Percentiles rank a stretch among this genome's conserved stretches.
phyloP scores from a whole-genome alignment of 495 filamentous ascomycete genomes.

The Lineolata rhizophorae region DNA sequence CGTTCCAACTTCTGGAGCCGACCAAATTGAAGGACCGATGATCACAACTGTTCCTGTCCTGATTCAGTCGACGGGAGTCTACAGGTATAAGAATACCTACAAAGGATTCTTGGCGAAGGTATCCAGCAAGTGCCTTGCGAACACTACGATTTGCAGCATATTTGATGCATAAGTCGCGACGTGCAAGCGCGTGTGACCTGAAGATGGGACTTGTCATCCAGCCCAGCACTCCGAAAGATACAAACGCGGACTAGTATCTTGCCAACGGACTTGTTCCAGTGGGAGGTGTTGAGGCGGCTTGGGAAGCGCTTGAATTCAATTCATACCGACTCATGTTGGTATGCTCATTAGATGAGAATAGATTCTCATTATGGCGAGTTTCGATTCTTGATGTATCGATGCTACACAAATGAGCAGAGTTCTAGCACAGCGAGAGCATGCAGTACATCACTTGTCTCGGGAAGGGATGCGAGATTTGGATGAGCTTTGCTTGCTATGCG shows the following conservation, averaged over 20 bases:
- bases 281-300: constrained; percentile 29
- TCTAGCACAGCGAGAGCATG: constrained; percentile 19
- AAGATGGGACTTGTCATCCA: constrained; percentile 9
- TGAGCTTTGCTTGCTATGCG: constrained; percentile 2
- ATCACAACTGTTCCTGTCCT: constrained; percentile 12
- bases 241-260: constrained; percentile 19
- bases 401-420: constrained; percentile 23
- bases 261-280: constrained; percentile 20
- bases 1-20: constrained; percentile 6
- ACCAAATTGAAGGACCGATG: constrained; percentile 12
- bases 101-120: constrained; percentile 4
- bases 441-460: constrained; percentile 1
- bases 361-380: constrained; percentile 40
- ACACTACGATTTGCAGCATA: constrained; percentile 10
- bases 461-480: constrained; percentile 3
- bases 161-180: constrained; percentile 6
- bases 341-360: constrained; percentile 30
- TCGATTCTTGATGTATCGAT: constrained; percentile 27
- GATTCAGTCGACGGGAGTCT: constrained; percentile 1
- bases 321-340: constrained; percentile 44
- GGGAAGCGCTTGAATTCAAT: constrained; percentile 44
- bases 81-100: constrained; percentile 8
- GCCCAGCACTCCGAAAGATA: constrained; percentile 12
- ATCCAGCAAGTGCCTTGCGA: constrained; percentile 7
- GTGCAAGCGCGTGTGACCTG: constrained; percentile 7